Evolutionary conservation across 805 yeast species (phyloP), one percentile per base, ranked within the genome.

Genomic region (Wickerhamiella qilinensis): DNA sequence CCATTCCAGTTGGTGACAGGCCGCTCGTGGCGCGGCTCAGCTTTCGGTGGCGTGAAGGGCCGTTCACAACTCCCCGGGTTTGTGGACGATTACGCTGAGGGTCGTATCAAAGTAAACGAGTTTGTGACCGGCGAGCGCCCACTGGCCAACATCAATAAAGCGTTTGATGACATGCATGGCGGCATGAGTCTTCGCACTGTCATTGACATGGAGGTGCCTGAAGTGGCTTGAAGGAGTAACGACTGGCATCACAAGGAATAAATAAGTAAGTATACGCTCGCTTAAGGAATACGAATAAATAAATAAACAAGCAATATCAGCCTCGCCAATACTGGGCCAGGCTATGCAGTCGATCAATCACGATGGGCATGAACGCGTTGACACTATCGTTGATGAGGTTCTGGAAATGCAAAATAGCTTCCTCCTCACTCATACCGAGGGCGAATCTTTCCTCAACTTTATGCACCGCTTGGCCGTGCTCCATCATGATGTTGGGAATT

Each of bases 1-100:
- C 98, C 99, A 44, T 91, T 91, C 82, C 97, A 88, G 68, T 74
- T 91, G 61, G 97, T 91, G 47, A 91, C 97, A 31, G 99, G 99
- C 52, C 78, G 98, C 65, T 94, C 82, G 38, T 88, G 98, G 97
- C 81, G 74, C 61, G 99, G 99, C 53, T 83, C 94, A 55, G 99
- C 99, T n/a, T 91, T 84, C 52, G 99, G 99, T 54, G 98, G 97
- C 60, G 85, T 91, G 56, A 91, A 91, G 66, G 97, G 98, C 57
- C 80, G 96, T 68, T 58, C 94, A 30, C 95, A 91, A 67, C 72
- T 91, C 67, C 96, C 94, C 37, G 83, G 75, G 17, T 69, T 86
- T 42, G 94, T 91, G 41, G 77, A 83, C 42, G 86, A 80, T 58
- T 88, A 88, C 63, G 61, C 81, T 67, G 61, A 63, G 33, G 94